Base-by-base conservation (phyloP, 768 basidiomycete genomes). In the Suillus tomentosus region DNA sequence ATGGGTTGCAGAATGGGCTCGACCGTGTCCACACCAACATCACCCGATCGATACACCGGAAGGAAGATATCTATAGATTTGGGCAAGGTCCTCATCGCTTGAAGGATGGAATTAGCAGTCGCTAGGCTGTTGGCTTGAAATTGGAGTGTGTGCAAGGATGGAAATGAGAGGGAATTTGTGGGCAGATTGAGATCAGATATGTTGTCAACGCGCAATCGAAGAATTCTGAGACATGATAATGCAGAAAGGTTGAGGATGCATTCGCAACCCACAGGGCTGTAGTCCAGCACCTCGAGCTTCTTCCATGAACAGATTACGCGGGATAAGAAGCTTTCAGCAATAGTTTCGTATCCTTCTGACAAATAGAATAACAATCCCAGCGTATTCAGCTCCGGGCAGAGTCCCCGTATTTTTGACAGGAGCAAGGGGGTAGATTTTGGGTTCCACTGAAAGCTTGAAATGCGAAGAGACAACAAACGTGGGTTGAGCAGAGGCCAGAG, bases 271-370 rank as follows among this genome's bases (percentile, higher is more conserved):
- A 24, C 15, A 9, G 56, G 56, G 9, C 14, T 39, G 37, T 17
- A 57, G 3, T 57, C 56, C 22, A 57, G n/a, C 8, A 24, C 56
- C 56, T 57, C 56, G 8, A 57, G 56, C 22, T 57, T 57, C 15
- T 40, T 24, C 56, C 56, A 57, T 24, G 37, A 58, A 22, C 56
- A 27, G 13, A 58, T 27, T 11, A 40, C 39, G 6, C 56, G 56
- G 10, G 56, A 42, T 40, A 58, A 15, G 10, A 24, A 58, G 39
- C 22, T 40, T 22, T 40, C 39, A 5, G 56, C 37, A 17, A 27
- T 15, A 27, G 56, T 24, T 57, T 24, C 37, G 0, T 22, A 15
- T 57, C 22, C 56, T 24, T 24, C 14, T 15, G 15, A 39, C 24
- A 56, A 22, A 56, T 22, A 39, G 24, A 57, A 24, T 7, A 15